These are phyloP conservation scores for Chimonanthus salicifolius DNA, from an alignment of 164 flowering plant genomes.

Conservation along the genomic window DNA sequence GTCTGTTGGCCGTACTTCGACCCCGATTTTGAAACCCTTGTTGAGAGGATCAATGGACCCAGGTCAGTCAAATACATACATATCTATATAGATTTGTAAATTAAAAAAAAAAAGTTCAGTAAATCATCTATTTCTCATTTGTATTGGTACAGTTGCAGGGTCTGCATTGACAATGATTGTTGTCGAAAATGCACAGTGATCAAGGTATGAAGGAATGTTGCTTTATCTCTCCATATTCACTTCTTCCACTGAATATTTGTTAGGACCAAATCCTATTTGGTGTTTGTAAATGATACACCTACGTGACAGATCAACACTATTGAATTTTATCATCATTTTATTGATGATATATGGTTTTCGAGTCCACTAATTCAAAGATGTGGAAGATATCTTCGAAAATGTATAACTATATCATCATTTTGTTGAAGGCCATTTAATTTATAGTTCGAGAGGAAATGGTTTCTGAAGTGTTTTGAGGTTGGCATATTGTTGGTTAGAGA, in stretches of 20 bases:
- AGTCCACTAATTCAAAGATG: too few species aligned
- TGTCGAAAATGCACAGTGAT: constrained; percentile 48
- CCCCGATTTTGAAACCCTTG: constrained; percentile 61
- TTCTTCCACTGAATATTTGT: background rate
- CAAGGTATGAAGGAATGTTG: constrained; percentile 27
- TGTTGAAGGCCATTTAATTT: too few species aligned
- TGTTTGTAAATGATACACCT: background rate
- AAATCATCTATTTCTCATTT: background rate
- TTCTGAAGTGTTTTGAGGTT: too few species aligned
- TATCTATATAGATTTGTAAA: background rate
- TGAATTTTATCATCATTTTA: background rate
- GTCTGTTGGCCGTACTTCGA: constrained; percentile 72
- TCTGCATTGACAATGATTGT: constrained; percentile 61
- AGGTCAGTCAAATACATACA: constrained; percentile 24
- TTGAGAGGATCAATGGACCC: constrained; percentile 60
- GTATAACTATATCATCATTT: too few species aligned
- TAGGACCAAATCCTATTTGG: background rate
- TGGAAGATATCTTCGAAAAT: too few species aligned
- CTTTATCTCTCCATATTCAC: too few species aligned
- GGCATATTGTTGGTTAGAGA: too few species aligned
- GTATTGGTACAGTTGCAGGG: constrained; percentile 27
- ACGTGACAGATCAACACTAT: background rate
- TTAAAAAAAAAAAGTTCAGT: background rate
- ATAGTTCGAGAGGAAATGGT: too few species aligned
- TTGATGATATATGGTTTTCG: too few species aligned